These are phyloP conservation scores for Rostrohypoxylon terebratum DNA, from an alignment of 495 filamentous ascomycete genomes.

Conservation along the genomic window DNA sequence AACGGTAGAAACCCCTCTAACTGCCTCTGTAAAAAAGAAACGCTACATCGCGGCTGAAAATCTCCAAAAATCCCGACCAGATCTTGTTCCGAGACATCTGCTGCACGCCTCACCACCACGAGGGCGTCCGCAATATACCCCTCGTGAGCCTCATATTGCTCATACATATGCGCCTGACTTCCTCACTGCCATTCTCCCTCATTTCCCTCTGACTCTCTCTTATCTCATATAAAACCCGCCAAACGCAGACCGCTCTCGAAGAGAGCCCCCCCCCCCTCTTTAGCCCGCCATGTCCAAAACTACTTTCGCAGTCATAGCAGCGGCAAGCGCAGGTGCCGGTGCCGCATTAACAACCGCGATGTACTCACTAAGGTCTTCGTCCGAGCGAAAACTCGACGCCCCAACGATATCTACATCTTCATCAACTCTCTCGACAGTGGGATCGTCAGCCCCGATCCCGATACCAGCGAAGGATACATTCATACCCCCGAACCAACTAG, in stretches of 20 bases:
- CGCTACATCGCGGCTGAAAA: constrained; percentile 42
- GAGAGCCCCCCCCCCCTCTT: constrained; percentile 20
- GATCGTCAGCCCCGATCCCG: constrained; percentile 57
- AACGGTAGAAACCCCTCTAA: background rate
- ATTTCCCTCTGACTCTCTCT: constrained; percentile 6
- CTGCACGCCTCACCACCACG: constrained; percentile 49
- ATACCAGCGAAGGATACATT: constrained; percentile 59
- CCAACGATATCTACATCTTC: constrained; percentile 60
- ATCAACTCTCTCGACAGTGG: constrained; percentile 50
- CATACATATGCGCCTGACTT: constrained; percentile 44
- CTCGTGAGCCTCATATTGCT: constrained; percentile 50
- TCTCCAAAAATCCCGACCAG: constrained; percentile 21
- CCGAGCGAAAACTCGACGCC: constrained; percentile 60
- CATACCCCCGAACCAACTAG: constrained; percentile 49
- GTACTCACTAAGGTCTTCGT: constrained; percentile 69
- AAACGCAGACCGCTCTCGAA: constrained; percentile 12
- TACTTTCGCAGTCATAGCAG: constrained; percentile 88
- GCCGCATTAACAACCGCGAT: constrained; percentile 82
- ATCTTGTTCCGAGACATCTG: constrained; percentile 41
- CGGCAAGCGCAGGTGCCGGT: constrained; percentile 87
- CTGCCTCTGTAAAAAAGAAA: background rate
- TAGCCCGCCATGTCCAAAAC: constrained; percentile 78
- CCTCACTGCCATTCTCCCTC: constrained; percentile 24
- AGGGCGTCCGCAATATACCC: constrained; percentile 38
- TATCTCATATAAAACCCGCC: constrained; percentile 44